Conservation (phyloP, 2,329 filamentous ascomycete genomes). For the Fusarium chlamydosporum region DNA sequence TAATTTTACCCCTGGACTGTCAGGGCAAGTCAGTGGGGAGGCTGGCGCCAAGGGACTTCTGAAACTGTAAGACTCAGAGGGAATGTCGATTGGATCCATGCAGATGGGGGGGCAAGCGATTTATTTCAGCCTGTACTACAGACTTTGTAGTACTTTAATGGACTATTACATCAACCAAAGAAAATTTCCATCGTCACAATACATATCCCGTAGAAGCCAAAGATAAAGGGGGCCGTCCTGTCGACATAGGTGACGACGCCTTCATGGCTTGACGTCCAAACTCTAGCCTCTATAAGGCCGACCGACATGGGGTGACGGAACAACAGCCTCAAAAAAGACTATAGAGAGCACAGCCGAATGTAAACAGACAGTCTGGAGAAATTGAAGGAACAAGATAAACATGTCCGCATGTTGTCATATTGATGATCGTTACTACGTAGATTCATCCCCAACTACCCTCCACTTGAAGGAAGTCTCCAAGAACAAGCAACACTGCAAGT, state of each 20-base stretch:
- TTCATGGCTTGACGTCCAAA: slow-evolving; percentile 9
- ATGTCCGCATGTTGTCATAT: neutral
- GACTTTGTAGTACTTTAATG: no score
- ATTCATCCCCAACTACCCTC: neutral
- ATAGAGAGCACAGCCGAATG: slow-evolving; percentile 2
- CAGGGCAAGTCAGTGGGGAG: neutral
- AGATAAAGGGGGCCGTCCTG: neutral
- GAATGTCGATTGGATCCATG: slow-evolving; percentile 19
- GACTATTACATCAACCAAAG: neutral
- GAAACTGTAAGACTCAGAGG: slow-evolving; percentile 46
- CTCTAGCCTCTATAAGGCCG: slow-evolving; percentile 15
- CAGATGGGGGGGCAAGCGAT: slow-evolving; percentile 9
- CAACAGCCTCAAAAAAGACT: slow-evolving; percentile 18
- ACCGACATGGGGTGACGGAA: slow-evolving; percentile 10
- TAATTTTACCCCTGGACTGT: slow-evolving; percentile 43
- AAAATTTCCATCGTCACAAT: neutral
- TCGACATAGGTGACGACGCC: slow-evolving; percentile 29
- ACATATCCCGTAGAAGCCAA: neutral
- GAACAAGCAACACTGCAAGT: neutral
- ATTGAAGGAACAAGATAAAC: slow-evolving; percentile 10
- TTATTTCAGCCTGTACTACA: neutral
- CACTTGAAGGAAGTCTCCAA: neutral
- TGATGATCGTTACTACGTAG: neutral
- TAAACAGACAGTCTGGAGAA: neutral
- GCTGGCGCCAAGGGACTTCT: slow-evolving; percentile 36